Percentiles rank a stretch among this genome's conserved stretches.
Evolutionary conservation across 169 alveolate species (phyloP).

Genomic region (Cryptosporidium sp.): DNA sequence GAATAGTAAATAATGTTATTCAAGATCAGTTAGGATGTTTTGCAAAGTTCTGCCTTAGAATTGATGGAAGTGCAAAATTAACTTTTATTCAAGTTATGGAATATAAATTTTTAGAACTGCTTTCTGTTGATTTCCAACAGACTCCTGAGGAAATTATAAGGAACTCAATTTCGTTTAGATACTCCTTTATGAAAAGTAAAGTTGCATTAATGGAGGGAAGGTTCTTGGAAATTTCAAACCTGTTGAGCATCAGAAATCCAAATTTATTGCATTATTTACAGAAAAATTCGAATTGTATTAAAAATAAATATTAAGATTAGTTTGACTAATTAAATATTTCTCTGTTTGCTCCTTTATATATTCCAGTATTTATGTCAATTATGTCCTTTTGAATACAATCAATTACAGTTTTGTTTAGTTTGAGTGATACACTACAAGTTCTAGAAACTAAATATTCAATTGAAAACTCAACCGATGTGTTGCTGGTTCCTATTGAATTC

Average conservation of each 20-base stretch:
- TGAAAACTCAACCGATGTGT: background rate
- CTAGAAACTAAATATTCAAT: constrained; percentile 36
- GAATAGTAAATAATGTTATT: constrained; percentile 53
- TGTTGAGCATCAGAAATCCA: constrained; percentile 69
- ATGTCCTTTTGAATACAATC: constrained; percentile 14
- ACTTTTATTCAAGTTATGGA: constrained; percentile 55
- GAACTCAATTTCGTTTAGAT: constrained; percentile 65
- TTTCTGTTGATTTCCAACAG: constrained; percentile 46
- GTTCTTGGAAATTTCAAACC: constrained; percentile 55
- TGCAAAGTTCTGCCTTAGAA: constrained; percentile 31
- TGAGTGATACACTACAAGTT: constrained; percentile 25
- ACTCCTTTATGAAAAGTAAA: constrained; percentile 67
- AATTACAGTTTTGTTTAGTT: constrained; percentile 12
- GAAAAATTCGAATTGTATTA: constrained; percentile 16
- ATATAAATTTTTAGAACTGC: constrained; percentile 52
- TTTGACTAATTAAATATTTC: background rate
- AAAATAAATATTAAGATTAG: constrained; percentile 8
- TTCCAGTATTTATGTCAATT: constrained; percentile 17
- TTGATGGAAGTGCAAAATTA: constrained; percentile 54
- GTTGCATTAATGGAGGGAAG: constrained; percentile 71
- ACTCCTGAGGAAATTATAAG: constrained; percentile 44
- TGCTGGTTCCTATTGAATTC: constrained; percentile 4
- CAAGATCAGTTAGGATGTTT: constrained; percentile 39
- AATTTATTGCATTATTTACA: constrained; percentile 40
- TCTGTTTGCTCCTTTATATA: background rate